Conservation (phyloP, 2,329 filamentous ascomycete species). For the Xylariaceae sp. region DNA sequence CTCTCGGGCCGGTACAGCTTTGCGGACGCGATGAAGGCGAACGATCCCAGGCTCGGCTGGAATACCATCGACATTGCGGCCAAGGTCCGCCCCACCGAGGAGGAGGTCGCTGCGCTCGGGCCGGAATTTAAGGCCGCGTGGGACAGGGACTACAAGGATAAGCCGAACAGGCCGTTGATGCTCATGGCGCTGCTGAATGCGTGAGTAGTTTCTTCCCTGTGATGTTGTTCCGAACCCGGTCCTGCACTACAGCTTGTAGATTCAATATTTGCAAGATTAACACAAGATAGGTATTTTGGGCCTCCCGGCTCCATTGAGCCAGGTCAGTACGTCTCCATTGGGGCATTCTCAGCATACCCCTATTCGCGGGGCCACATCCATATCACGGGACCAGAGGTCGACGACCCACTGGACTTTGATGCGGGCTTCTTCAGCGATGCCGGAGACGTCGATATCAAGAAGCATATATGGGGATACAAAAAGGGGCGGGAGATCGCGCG, state of each 20-base stretch:
- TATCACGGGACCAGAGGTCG: conserved; percentile 53
- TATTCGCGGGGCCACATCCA: conserved; percentile 66
- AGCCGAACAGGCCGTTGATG: conserved; percentile 50
- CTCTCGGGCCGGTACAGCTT: conserved; percentile 31
- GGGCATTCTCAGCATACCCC: conserved; percentile 62
- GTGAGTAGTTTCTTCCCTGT: conserved; percentile 34
- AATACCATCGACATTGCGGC: conserved; percentile 57
- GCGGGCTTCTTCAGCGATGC: conserved; percentile 61
- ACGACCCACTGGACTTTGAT: conserved; percentile 59
- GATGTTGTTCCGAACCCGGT: no score
- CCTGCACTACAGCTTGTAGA: not conserved
- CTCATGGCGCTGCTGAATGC: conserved; percentile 47
- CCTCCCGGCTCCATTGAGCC: conserved; percentile 22
- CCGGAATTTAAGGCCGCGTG: conserved; percentile 56
- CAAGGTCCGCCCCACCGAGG: conserved; percentile 57
- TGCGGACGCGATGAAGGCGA: conserved; percentile 31
- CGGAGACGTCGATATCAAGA: conserved; percentile 58
- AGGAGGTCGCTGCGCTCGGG: conserved; percentile 56
- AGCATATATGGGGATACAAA: conserved; percentile 69
- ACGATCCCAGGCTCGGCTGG: conserved; percentile 53
- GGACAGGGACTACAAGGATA: conserved; percentile 54
- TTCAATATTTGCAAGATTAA: not conserved
- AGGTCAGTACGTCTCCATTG: conserved; percentile 56
- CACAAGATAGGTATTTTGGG: conserved; percentile 10
- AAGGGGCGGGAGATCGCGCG: conserved; percentile 65